Conservation (phyloP, 2,329 filamentous ascomycete species). For the Myrmaecium sp. region DNA sequence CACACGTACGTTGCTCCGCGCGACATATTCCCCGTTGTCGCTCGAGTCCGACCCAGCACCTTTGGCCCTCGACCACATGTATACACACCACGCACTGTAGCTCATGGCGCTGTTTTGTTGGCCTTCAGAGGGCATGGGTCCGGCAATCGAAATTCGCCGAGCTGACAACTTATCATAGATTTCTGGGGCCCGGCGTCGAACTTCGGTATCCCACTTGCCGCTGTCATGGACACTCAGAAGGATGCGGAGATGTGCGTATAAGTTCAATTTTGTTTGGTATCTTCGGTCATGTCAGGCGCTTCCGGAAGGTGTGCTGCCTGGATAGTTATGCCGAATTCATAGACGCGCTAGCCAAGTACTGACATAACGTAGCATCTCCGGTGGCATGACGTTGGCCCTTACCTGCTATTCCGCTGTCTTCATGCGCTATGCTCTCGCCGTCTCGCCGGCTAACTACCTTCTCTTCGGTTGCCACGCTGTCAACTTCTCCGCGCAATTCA, state of each 20-base stretch:
- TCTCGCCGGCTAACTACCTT: constrained; percentile 47
- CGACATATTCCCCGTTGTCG: too few species aligned
- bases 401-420: constrained; percentile 45
- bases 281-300: too few species aligned
- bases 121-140: constrained; percentile 1
- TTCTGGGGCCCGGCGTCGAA: constrained; percentile 36
- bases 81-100: too few species aligned
- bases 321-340: too few species aligned
- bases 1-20: constrained; percentile 32
- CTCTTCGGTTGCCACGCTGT: constrained; percentile 50
- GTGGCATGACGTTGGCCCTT: constrained; percentile 44
- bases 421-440: constrained; percentile 50
- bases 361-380: constrained; percentile 52
- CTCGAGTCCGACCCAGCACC: too few species aligned
- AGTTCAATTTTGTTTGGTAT: too few species aligned
- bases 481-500: constrained; percentile 44
- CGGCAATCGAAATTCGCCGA: constrained; percentile 3
- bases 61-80: too few species aligned
- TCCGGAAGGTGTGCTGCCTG: too few species aligned
- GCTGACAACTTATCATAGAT: too few species aligned
- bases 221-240: constrained; percentile 36
- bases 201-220: constrained; percentile 37
- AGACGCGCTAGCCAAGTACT: too few species aligned
- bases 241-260: constrained; percentile 37
- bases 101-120: too few species aligned